Conservation (phyloP, 1,284 basidiomycete genomes). For the Trichosporon sp. region DNA sequence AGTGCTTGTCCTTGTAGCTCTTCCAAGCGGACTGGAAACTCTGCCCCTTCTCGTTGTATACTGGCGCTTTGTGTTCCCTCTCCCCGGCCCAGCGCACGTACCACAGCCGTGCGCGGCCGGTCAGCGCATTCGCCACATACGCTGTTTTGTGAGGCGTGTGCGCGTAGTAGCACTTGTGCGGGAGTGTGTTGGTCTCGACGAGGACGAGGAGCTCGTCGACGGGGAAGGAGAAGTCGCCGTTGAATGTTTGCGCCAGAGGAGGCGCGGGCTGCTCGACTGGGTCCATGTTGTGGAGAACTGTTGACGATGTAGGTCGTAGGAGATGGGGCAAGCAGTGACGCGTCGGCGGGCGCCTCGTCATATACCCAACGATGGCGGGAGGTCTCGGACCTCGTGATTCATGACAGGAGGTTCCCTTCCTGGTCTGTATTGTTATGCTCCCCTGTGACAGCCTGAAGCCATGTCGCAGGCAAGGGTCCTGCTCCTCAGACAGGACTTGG, state of each 20-base stretch:
- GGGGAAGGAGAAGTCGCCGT: neutral
- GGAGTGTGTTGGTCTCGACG: slow-evolving; percentile 3
- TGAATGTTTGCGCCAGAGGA: neutral
- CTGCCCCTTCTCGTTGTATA: slow-evolving; percentile 9
- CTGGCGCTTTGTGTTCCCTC: slow-evolving; percentile 3
- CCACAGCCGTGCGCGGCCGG: slow-evolving; percentile 8
- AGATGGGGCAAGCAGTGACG: neutral
- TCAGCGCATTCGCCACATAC: neutral
- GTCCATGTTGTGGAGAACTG: neutral
- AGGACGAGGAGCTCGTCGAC: neutral
- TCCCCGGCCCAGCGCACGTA: neutral
- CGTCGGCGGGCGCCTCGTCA: neutral
- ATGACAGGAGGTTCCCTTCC: neutral
- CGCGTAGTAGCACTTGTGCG: slow-evolving; percentile 17
- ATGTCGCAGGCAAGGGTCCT: neutral
- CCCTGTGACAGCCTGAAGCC: neutral
- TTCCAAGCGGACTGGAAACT: slow-evolving; percentile 3
- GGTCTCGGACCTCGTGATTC: neutral
- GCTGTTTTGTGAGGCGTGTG: slow-evolving; percentile 14
- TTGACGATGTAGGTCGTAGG: too few species aligned
- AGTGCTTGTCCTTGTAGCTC: slow-evolving; percentile 16
- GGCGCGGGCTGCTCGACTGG: slow-evolving; percentile 9
- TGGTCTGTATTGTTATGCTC: neutral
- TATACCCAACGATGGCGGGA: neutral
- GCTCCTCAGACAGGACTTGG: neutral